Base-by-base conservation (phyloP, 192 early-diverging fungal genomes). In the Diversispora epigaea region DNA sequence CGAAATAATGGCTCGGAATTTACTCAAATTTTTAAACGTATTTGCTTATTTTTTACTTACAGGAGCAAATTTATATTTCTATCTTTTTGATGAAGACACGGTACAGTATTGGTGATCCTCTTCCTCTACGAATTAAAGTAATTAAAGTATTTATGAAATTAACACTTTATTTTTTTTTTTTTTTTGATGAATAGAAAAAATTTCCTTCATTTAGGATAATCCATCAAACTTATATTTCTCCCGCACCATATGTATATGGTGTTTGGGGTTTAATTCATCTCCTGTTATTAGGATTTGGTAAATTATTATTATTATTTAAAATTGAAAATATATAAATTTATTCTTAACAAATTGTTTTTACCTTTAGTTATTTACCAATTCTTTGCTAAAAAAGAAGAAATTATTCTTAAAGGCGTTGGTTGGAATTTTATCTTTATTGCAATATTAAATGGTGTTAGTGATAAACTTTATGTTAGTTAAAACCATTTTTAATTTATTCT, bases 261-360 rank as follows among this genome's bases (percentile, higher is more conserved):
- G 77, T 88, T 65, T 91, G 90, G 90, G 85, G 81, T 64, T 44
- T 88, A 63, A 81, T 90, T 63, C 85, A 91, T 80, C 57, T 86
- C 64, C 70, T 90, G 56, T 83, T 91, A 47, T 80, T 83, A 72
- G 90, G 90, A 57, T 83, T 89, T 55, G 81, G 58, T 60, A 60
- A 60, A n/a, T 60, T 25, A 15, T 60, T 49, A 49, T 49, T 11
- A 49, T 49, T 0, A 49, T 7, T 49, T 50, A 50, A 12, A 50
- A 50, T 50, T 50, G 14, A 8, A 50, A 2, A 12, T 50, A 8
- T 50, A 50, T 50, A 12, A 49, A 11, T 49, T 49, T 49, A 7
- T 49, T 3, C 7, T 49, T 11, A 49, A 49, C 0, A 49, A 49
- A 11, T 49, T 7, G 14, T 50, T 14, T 10, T 50, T 5, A 12